Percentiles rank a stretch among this genome's conserved stretches.
These are phyloP conservation scores for Babjeviella inositovora DNA, from an alignment of 805 yeast species.

Conservation along the genomic window DNA sequence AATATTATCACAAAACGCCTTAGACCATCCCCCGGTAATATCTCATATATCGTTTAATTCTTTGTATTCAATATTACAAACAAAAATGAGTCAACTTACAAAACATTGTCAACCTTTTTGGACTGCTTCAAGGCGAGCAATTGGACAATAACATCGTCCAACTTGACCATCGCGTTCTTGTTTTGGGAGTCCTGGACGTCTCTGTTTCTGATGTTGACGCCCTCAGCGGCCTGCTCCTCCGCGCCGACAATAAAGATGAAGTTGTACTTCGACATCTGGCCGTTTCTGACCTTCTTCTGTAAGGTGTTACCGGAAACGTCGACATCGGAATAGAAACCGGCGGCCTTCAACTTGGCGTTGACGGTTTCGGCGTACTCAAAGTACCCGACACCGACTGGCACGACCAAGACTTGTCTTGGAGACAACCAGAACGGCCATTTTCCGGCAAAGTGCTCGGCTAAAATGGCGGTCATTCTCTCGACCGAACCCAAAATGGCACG, in stretches of 20 bases:
- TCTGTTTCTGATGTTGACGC: conserved; percentile 96
- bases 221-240: conserved; percentile 62
- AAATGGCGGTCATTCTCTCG: conserved; percentile 97
- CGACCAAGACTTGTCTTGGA: conserved; percentile 95
- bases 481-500: conserved; percentile 97
- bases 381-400: conserved; percentile 93
- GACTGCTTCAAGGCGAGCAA: conserved; percentile 52
- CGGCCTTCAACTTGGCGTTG: conserved; percentile 46
- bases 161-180: conserved; percentile 70
- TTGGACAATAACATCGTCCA: conserved; percentile 59
- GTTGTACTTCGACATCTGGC: conserved; percentile 88
- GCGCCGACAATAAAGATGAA: conserved; percentile 96
- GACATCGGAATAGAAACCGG: conserved; percentile 83
- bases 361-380: conserved; percentile 80
- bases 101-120: conserved; percentile 57
- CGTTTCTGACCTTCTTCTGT: conserved; percentile 96
- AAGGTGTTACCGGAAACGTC: conserved; percentile 92
- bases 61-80: not conserved
- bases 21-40: not conserved
- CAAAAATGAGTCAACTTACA: conserved; percentile 5
- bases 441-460: conserved; percentile 96
- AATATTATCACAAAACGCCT: not conserved
- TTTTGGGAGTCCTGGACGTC: conserved; percentile 91
- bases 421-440: conserved; percentile 99
- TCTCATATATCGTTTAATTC: not conserved